A percentile compares a stretch with the other conserved stretches of the same genome.
Conservation (phyloP, 1,284 basidiomycete genomes). For the Athelia psychrophila region DNA sequence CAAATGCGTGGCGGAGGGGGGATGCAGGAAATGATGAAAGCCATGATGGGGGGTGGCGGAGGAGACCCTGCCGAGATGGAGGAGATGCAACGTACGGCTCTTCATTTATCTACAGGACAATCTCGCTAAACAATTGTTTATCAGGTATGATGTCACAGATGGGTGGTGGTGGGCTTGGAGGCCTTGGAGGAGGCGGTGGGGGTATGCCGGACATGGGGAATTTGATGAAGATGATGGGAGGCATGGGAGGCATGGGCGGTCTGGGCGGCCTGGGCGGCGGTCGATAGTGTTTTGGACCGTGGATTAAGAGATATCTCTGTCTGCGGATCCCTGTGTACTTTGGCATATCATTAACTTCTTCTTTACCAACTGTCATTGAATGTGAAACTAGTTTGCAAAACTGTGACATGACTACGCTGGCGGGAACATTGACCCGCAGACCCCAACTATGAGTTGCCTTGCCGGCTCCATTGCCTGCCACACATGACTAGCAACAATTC, state of each 20-base stretch:
- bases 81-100: conserved; percentile 77
- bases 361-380: too few relatives aligned
- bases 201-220: conserved; percentile 68
- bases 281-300: too few relatives aligned
- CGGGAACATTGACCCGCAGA: too few relatives aligned
- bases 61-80: conserved; percentile 82
- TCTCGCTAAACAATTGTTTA: conserved; percentile 11
- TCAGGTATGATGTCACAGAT: conserved; percentile 84
- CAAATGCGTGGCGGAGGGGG: conserved; percentile 82
- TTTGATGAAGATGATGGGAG: conserved; percentile 84
- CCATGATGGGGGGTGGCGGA: conserved; percentile 90
- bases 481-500: too few relatives aligned
- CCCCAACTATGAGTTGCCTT: too few relatives aligned
- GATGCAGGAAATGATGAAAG: conserved; percentile 96
- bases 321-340: too few relatives aligned
- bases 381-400: too few relatives aligned
- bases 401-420: too few relatives aligned
- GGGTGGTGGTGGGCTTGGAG: conserved; percentile 67
- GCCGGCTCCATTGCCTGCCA: too few relatives aligned
- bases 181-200: conserved; percentile 50
- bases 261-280: conserved; percentile 49
- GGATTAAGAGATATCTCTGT: too few relatives aligned
- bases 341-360: too few relatives aligned
- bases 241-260: neutral
- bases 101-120: conserved; percentile 2